Base-by-base conservation (phyloP, 2,329 filamentous ascomycete species). In the Albifimbria verrucaria region DNA sequence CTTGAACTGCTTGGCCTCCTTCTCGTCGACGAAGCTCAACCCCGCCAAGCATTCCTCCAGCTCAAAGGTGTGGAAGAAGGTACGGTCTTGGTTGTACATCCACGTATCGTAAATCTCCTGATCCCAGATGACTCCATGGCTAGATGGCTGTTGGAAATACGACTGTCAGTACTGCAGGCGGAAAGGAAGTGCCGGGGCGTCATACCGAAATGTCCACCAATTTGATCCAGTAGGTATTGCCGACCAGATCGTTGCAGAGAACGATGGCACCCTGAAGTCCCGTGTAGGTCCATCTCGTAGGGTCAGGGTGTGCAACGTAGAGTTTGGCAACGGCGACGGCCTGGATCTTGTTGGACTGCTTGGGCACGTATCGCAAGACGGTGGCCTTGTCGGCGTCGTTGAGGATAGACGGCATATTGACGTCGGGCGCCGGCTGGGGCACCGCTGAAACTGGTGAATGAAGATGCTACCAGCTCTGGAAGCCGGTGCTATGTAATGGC, bases 51-150 rank as follows among this genome's bases (percentile, higher is more conserved):
- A 97, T 58, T 95, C 86, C 72, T 97, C 92, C 52, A 96, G 82
- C 75, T 99, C 94, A 68, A 99, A 99, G 6, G 90, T 92, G 73
- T 97, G 92, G 74, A 99, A 99, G 75, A 97, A 99, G 55, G 90
- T 93, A 56, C 94, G 87, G 70, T 99, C 94, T 68, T 97, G 93
- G 73, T 97, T 96, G 78, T 97, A 99, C 58, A 81, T 79, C 80
- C 96, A 97, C 49, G 86, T 86, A 62, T 99, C 93, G 75, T 96
- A 99, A 64, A 99, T 91, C 73, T 99, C 94, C 75, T 97, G 93
- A 66, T 96, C 92, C 91, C 91, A 97, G 65, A 97, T 88, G 49
- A 97, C 92, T 53, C 93, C 92, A 68, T 88, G 84, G 67, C 85
- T 87, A 49, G 87, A 78, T 53, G 90, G 81, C 87, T 93, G 66